phyloP scores from a whole-genome alignment of 129 eudicot species.

The Helianthus tuberosus region DNA sequence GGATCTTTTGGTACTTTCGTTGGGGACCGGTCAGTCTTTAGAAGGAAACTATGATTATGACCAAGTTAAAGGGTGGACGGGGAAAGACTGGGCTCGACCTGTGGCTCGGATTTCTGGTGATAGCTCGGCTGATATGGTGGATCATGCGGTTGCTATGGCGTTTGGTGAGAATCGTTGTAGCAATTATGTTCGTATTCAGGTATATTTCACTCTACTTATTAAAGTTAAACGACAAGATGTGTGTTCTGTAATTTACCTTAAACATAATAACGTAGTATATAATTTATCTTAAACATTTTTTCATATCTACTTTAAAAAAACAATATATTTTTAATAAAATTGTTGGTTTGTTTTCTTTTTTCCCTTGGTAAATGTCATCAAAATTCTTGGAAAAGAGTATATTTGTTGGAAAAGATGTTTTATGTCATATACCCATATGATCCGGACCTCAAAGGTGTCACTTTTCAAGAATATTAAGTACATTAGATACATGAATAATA shows the following conservation, averaged over 20 bases:
- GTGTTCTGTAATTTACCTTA: too few relatives aligned
- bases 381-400: slow-evolving; percentile 16
- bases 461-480: too few relatives aligned
- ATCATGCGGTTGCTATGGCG: slow-evolving; percentile 82
- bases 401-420: background rate
- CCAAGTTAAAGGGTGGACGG: slow-evolving; percentile 67
- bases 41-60: slow-evolving; percentile 64
- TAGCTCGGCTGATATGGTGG: slow-evolving; percentile 75
- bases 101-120: slow-evolving; percentile 75
- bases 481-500: too few relatives aligned
- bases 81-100: slow-evolving; percentile 85
- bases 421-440: background rate
- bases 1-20: slow-evolving; percentile 88
- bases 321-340: too few relatives aligned
- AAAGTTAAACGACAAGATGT: too few relatives aligned
- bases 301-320: too few relatives aligned
- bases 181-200: slow-evolving; percentile 88
- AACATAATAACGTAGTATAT: too few relatives aligned
- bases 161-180: slow-evolving; percentile 64
- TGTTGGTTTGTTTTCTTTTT: too few relatives aligned
- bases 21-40: slow-evolving; percentile 63
- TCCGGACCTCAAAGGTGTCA: too few relatives aligned
- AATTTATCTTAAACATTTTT: too few relatives aligned
- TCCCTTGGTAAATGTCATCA: background rate
- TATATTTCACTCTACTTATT: slow-evolving; percentile 14